phyloP scores from a whole-genome alignment of 352 stramenopile species.

The Globisporangium megalacanthum region DNA sequence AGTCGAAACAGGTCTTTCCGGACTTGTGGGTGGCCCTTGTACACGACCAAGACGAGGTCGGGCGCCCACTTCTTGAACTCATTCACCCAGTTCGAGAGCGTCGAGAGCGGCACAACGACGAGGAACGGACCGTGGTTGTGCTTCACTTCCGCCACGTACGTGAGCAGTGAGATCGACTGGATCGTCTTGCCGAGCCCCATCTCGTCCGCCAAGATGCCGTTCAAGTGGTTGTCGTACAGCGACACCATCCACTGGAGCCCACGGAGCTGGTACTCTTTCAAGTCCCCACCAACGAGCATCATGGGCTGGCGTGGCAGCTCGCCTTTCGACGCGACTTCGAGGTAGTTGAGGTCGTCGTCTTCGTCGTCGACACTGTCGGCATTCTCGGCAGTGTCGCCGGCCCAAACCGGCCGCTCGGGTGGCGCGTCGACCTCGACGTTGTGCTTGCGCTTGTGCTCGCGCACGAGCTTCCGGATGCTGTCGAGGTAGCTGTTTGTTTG shows the following conservation, averaged over 20 bases:
- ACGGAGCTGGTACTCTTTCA: conserved; percentile 98
- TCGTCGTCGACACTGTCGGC: conserved; percentile 39
- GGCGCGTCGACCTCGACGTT: conserved; percentile 30
- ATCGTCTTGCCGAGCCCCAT: conserved; percentile 92
- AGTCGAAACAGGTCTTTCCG: conserved; percentile 77
- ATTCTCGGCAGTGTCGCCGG: conserved; percentile 11
- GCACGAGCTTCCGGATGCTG: conserved; percentile 92
- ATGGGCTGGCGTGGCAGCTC: conserved; percentile 90
- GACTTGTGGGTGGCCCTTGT: conserved; percentile 82
- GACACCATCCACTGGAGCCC: conserved; percentile 99
- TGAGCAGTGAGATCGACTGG: conserved; percentile 81
- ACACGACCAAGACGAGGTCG: conserved; percentile 97
- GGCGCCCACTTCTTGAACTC: conserved; percentile 94
- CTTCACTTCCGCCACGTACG: conserved; percentile 79
- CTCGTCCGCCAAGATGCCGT: conserved; percentile 98
- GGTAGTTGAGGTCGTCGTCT: conserved; percentile 82
- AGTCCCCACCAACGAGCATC: conserved; percentile 93
- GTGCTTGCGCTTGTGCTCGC: conserved; percentile 85
- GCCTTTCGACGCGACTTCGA: conserved; percentile 79
- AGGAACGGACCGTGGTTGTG: conserved; percentile 94
- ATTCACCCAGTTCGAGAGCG: conserved; percentile 93
- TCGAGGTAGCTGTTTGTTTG: conserved; percentile 96
- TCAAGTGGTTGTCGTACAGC: conserved; percentile 97
- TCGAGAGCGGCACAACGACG: conserved; percentile 95
- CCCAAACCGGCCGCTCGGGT: conserved; percentile 2